Conservation (phyloP, 2,329 filamentous ascomycete genomes). For the Coniella lustricola region DNA sequence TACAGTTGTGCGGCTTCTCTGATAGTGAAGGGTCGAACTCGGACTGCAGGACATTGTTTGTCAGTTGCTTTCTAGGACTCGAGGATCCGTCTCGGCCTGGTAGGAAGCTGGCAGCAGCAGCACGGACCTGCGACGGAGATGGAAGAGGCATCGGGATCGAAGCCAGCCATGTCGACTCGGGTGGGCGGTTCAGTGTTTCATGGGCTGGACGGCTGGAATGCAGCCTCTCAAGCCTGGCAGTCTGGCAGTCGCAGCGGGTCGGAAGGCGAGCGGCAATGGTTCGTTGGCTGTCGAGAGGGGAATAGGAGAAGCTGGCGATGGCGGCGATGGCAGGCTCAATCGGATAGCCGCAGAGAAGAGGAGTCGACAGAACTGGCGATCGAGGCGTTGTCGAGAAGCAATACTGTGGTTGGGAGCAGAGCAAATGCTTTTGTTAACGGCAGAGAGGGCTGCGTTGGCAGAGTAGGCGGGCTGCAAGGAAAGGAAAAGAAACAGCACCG, state of each 20-base stretch:
- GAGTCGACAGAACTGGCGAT: background rate
- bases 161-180: slow-evolving; percentile 23
- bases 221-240: too few species aligned
- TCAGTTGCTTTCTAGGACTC: background rate
- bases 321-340: background rate
- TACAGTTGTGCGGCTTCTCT: slow-evolving; percentile 89
- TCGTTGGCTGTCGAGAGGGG: background rate
- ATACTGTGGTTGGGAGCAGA: background rate
- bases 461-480: background rate
- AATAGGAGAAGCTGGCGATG: background rate
- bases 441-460: background rate
- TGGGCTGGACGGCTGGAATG: slow-evolving; percentile 5
- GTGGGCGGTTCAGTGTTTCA: slow-evolving; percentile 6
- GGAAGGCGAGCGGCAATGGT: too few species aligned
- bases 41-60: slow-evolving; percentile 40
- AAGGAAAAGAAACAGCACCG: background rate
- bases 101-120: background rate
- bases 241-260: too few species aligned
- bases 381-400: background rate
- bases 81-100: too few species aligned
- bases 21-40: slow-evolving; percentile 70
- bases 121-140: slow-evolving; percentile 51
- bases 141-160: slow-evolving; percentile 46
- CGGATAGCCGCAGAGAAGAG: background rate
- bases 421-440: background rate